Evolutionary conservation across 2,329 filamentous ascomycete genomes (phyloP).

Genomic region (Aspergillus quadricinctus): DNA sequence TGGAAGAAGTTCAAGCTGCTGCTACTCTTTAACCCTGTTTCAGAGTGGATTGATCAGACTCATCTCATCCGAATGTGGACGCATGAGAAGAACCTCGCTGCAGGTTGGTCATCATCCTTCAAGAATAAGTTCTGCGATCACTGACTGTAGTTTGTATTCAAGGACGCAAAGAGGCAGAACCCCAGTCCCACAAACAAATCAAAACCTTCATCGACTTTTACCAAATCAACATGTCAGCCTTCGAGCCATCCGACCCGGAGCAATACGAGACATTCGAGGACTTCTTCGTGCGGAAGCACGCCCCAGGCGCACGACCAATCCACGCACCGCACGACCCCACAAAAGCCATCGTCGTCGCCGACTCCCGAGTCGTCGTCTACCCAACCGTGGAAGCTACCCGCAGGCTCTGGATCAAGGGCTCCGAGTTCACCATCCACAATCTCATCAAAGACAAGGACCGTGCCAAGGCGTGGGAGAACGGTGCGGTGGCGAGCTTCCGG

Average conservation of each 20-base stretch:
- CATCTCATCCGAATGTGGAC: conserved; percentile 35
- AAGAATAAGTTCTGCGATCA: too few relatives aligned
- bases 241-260: conserved; percentile 34
- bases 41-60: conserved; percentile 40
- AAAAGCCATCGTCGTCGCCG: conserved; percentile 30
- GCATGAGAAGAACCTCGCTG: conserved; percentile 32
- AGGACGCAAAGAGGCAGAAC: conserved; percentile 20
- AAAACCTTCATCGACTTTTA: conserved; percentile 23
- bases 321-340: conserved; percentile 23
- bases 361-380: conserved; percentile 38
- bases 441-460: conserved; percentile 34
- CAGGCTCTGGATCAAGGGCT: conserved; percentile 43
- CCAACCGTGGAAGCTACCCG: conserved; percentile 29
- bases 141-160: neutral
- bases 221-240: conserved; percentile 24
- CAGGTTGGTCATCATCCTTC: conserved; percentile 17
- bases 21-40: conserved; percentile 39
- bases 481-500: conserved; percentile 39
- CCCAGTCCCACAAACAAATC: conserved; percentile 32
- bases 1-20: conserved; percentile 41
- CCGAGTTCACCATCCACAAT: conserved; percentile 40
- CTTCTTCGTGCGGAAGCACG: conserved; percentile 37
- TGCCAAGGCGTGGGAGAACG: conserved; percentile 30
- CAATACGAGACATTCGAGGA: conserved; percentile 36
- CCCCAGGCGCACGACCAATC: conserved; percentile 31